These are phyloP conservation scores for Diaporthe vexans DNA, from an alignment of 2,329 filamentous ascomycete species.

Conservation along the genomic window DNA sequence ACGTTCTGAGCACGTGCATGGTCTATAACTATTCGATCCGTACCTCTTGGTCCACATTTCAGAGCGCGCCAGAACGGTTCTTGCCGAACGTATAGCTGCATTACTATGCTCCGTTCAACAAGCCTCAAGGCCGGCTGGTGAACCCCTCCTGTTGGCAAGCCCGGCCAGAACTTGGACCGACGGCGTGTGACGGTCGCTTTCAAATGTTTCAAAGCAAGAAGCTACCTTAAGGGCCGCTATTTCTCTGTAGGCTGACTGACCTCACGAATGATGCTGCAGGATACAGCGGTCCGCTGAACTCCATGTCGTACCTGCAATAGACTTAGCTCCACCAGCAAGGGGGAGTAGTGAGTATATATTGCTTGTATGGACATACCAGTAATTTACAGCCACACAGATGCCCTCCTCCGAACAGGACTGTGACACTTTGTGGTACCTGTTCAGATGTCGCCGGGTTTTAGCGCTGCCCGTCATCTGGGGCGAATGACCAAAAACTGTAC, in stretches of 20 bases:
- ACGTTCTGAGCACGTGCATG: neutral
- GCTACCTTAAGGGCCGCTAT: neutral
- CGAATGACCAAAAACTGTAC: neutral
- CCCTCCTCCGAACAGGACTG: slow-evolving; percentile 78
- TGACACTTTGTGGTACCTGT: slow-evolving; percentile 83
- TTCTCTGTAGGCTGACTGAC: slow-evolving; percentile 36
- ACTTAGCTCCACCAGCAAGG: neutral
- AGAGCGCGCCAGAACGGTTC: neutral
- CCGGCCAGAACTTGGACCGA: neutral
- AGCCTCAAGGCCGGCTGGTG: neutral
- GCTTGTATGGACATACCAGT: slow-evolving; percentile 69
- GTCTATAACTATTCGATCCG: neutral
- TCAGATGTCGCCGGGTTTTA: neutral
- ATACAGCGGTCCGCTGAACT: slow-evolving; percentile 68
- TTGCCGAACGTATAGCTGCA: neutral
- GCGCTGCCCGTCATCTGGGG: neutral
- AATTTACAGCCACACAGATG: slow-evolving; percentile 84
- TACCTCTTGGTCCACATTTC: neutral
- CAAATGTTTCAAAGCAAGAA: neutral
- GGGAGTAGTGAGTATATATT: slow-evolving; percentile 4
- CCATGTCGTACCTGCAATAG: slow-evolving; percentile 69
- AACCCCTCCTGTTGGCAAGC: too few relatives aligned
- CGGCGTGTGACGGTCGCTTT: too few relatives aligned
- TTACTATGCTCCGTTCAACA: neutral
- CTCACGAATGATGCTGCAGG: slow-evolving; percentile 57